A percentile compares a stretch with the other conserved stretches of the same genome.
These are phyloP conservation scores for Mucor saturninus DNA, from an alignment of 371 early-diverging fungal genomes.

Conservation along the genomic window DNA sequence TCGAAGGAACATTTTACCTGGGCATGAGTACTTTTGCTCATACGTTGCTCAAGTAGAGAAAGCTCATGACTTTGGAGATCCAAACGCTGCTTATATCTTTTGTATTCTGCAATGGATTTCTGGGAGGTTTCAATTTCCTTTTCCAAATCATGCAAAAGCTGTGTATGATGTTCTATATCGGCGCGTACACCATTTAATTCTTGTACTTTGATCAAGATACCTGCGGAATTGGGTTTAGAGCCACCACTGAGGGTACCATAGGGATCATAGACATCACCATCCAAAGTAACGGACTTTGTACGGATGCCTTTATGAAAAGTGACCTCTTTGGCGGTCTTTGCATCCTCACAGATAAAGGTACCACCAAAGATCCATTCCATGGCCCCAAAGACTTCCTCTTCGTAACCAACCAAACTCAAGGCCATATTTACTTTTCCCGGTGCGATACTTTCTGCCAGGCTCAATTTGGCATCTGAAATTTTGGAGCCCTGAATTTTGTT, in stretches of 20 bases:
- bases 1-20: conserved; percentile 40
- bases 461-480: conserved; percentile 65
- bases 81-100: conserved; percentile 57
- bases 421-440: conserved; percentile 89
- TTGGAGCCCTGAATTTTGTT: conserved; percentile 87
- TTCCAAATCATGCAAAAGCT: conserved; percentile 54
- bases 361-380: conserved; percentile 97
- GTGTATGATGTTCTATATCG: conserved; percentile 53
- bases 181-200: conserved; percentile 62
- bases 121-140: conserved; percentile 44
- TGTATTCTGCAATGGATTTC: conserved; percentile 50
- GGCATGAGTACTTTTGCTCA: conserved; percentile 73
- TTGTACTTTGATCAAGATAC: conserved; percentile 78
- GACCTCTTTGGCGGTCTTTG: conserved; percentile 83
- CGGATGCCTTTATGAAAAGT: conserved; percentile 86
- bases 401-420: conserved; percentile 81
- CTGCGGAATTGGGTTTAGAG: conserved; percentile 75
- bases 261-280: conserved; percentile 99
- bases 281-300: conserved; percentile 92
- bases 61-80: conserved; percentile 80
- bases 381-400: conserved; percentile 78
- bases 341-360: conserved; percentile 91
- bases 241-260: conserved; percentile 98
- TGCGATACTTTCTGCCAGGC: conserved; percentile 73
- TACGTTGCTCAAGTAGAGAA: conserved; percentile 68